Base-by-base conservation (phyloP, 2,329 filamentous ascomycete species). In the Fusarium nygamai region DNA sequence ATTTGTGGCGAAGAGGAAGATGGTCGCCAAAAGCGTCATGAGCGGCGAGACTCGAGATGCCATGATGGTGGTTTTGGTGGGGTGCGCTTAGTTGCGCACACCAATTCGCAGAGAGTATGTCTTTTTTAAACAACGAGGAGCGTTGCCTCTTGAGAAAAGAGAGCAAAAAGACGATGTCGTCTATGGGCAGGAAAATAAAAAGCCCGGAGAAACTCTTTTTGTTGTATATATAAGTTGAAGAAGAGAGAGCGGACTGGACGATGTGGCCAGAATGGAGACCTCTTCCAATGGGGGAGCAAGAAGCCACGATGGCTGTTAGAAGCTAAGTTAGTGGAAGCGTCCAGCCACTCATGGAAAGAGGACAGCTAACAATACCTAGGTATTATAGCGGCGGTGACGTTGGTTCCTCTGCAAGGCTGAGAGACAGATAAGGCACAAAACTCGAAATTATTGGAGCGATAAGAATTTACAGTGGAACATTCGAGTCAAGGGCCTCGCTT, bases 1-100 rank as follows among this genome's bases (percentile, higher is more conserved):
- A 74, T 89, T 80, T 53, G 80, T 73, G n/a, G 83, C 78, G 44
- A 84, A 75, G 57, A 84, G 74, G 59, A 84, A 79, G 61, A 83
- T 62, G 61, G 79, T 81, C 73, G 82, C 82, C 57, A 85, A 79
- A 77, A 84, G 80, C 73, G 82, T 78, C 74, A 78, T 80, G 77
- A 85, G 74, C 46, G 83, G 81, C 64, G 83, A 83, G 27, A 78
- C 75, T 72, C 78, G 75, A 71, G 76, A 74, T 71, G 81, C 79
- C 83, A 85, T 85, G 74, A 70, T 74, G 74, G 67, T 65, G 61
- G 72, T 72, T 68, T 69, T 76, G 78, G 74, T 72, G 72, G 74
- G 73, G 69, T 75, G 75, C 73, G 75, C 73, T 71, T 60, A 64
- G 61, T 69, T 64, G 64, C 72, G 69, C 72, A 67, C 69, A 76